Base-by-base conservation (phyloP, 306 rosid genomes). In the Begonia peltatifolia region DNA sequence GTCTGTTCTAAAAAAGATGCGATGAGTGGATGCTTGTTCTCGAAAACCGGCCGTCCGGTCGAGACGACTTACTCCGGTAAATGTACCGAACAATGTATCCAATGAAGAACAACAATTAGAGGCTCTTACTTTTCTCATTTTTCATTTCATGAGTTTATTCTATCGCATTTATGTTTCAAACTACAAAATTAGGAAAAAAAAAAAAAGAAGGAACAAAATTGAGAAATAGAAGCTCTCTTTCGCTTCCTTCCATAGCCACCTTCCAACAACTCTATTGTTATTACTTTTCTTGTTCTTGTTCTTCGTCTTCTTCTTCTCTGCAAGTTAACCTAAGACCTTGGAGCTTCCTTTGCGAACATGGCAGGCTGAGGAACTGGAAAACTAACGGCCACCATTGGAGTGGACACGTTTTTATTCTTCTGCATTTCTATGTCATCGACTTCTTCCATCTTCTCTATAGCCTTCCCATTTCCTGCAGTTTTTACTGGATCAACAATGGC, bases 371-470 rank as follows among this genome's bases (percentile, higher is more conserved):
- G 60, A 22, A 59, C 59, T 42, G 75, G 47, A 59, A 30, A 77
- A 69, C 10, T 54, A 20, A 59, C 55, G 9, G 49, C 61, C n/a
- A 54, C 59, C 2, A 41, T 70, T 16, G 66, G 38, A 58, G 52
- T 22, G 13, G 61, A 41, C 18, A n/a, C 6, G 48, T 44, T 51
- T 71, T 69, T 65, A 54, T 59, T 59, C 57, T 74, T 75, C 47
- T 70, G 78, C 82, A 73, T 67, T 54, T 78, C 78, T 15, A 66
- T 58, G 47, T 60, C 70, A 50, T 79, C 80, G 43, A 20, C 54
- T 14, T 67, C 74, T 72, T 82, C 82, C 3, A 46, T 16, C 48
- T 75, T 69, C 11, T 65, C 68, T 46, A 60, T 66, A 68, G 75
- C 16, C 11, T 52, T 60, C 12, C 69, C 62, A 44, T 64, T 67